Conservation (phyloP, 2,329 filamentous ascomycete species). For the Aureobasidium sp. region DNA sequence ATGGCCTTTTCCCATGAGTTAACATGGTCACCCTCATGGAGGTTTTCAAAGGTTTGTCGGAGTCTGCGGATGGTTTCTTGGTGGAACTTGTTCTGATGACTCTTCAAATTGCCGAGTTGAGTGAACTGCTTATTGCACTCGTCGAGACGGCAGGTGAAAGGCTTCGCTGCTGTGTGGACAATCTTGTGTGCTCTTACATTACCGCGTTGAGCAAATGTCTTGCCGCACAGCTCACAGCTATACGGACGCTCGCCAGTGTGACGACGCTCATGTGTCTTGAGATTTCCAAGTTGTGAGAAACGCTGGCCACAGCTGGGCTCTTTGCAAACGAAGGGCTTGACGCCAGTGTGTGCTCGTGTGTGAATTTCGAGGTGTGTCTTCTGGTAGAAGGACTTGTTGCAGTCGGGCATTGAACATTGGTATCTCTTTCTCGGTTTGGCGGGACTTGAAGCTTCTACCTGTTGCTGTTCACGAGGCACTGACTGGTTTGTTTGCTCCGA, state of each 20-base stretch:
- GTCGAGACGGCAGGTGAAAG: constrained; percentile 73
- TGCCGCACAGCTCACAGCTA: constrained; percentile 68
- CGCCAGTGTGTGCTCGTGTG: constrained; percentile 76
- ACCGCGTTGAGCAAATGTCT: constrained; percentile 75
- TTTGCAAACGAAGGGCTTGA: constrained; percentile 77
- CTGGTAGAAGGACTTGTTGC: constrained; percentile 76
- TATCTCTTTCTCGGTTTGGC: constrained; percentile 54
- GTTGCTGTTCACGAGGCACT: neutral
- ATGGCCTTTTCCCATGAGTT: constrained; percentile 63
- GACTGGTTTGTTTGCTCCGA: constrained; percentile 11
- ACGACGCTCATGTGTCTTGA: constrained; percentile 82
- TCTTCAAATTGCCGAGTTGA: constrained; percentile 88
- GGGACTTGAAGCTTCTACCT: constrained; percentile 1
- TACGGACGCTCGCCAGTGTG: constrained; percentile 86
- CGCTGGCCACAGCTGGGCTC: constrained; percentile 64
- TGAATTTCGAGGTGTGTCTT: constrained; percentile 93
- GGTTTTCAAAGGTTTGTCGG: constrained; percentile 60
- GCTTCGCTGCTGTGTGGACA: constrained; percentile 69
- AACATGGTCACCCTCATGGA: constrained; percentile 55
- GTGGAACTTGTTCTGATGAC: constrained; percentile 93
- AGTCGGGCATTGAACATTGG: constrained; percentile 63
- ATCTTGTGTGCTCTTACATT: constrained; percentile 79
- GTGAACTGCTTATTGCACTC: constrained; percentile 83
- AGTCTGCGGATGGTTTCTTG: constrained; percentile 61
- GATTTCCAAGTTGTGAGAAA: constrained; percentile 85